phyloP scores from a whole-genome alignment of 805 yeast genomes.

The Candida chauliodis region DNA sequence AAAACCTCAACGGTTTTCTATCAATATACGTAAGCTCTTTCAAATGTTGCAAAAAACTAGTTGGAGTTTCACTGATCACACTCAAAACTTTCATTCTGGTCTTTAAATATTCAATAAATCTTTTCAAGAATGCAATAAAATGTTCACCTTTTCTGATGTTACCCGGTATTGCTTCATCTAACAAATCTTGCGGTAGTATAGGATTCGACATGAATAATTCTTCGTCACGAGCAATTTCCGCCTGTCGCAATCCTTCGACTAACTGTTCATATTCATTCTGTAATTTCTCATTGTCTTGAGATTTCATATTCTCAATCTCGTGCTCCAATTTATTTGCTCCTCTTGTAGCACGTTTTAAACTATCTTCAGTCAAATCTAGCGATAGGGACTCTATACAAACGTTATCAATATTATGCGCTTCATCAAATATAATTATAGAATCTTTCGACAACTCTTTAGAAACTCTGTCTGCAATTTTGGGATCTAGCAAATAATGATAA shows the following conservation, averaged over 20 bases:
- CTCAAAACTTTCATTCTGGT: constrained; percentile 97
- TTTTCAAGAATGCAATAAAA: constrained; percentile 85
- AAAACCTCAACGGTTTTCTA: constrained; percentile 83
- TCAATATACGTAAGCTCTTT: constrained; percentile 93
- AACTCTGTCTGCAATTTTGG: constrained; percentile 94
- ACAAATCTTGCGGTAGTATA: constrained; percentile 74
- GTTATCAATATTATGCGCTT: constrained; percentile 97
- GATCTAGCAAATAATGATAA: constrained; percentile 93
- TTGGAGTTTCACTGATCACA: constrained; percentile 97
- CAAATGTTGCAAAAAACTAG: constrained; percentile 85
- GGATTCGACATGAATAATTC: constrained; percentile 85
- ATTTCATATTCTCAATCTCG: constrained; percentile 81
- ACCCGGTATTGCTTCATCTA: constrained; percentile 95
- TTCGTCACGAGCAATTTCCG: constrained; percentile 60
- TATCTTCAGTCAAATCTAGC: constrained; percentile 87
- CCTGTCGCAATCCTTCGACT: constrained; percentile 83
- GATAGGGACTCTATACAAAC: constrained; percentile 96
- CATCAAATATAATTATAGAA: constrained; percentile 92
- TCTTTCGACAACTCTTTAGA: constrained; percentile 89
- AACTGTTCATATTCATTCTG: constrained; percentile 89
- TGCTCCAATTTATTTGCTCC: constrained; percentile 80
- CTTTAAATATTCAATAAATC: constrained; percentile 91
- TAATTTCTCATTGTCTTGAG: constrained; percentile 75
- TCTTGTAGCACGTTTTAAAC: constrained; percentile 76
- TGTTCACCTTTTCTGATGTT: constrained; percentile 96